Percentiles rank a stretch among this genome's conserved stretches.
These are phyloP conservation scores for Claviceps paspali DNA, from an alignment of 2,329 filamentous ascomycete species.

Conservation along the genomic window DNA sequence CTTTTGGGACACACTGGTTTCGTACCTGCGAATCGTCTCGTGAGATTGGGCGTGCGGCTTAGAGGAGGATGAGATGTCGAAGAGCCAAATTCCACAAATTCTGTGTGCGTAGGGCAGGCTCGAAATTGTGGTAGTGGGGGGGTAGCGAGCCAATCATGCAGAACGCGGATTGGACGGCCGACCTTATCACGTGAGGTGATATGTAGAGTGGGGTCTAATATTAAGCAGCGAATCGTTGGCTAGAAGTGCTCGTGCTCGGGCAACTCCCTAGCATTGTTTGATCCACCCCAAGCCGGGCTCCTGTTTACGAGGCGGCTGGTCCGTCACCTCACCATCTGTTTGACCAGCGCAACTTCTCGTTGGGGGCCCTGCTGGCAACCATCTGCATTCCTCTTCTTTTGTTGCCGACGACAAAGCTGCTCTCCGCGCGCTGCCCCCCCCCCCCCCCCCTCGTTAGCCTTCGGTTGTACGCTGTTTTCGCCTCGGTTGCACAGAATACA, in stretches of 20 bases:
- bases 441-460: too few species aligned
- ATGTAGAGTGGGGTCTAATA: neutral
- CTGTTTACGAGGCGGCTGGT: conserved; percentile 3
- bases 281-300: neutral
- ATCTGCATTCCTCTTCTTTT: neutral
- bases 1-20: conserved; percentile 13
- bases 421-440: neutral
- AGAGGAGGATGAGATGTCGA: conserved; percentile 21
- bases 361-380: neutral
- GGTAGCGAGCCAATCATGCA: conserved; percentile 22
- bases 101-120: conserved; percentile 28
- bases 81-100: conserved; percentile 25
- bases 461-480: too few species aligned
- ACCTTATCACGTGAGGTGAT: conserved; percentile 13
- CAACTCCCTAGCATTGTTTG: neutral
- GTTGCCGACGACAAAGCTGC: neutral
- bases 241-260: neutral
- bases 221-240: conserved; percentile 3
- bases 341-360: too few species aligned
- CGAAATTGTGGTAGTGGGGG: conserved; percentile 17
- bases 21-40: conserved; percentile 29
- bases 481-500: conserved; percentile 2
- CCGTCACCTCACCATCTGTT: neutral
- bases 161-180: conserved; percentile 3
- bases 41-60: conserved; percentile 19